These are phyloP conservation scores for Penicillium angulare DNA, from an alignment of 495 filamentous ascomycete species.

Conservation along the genomic window DNA sequence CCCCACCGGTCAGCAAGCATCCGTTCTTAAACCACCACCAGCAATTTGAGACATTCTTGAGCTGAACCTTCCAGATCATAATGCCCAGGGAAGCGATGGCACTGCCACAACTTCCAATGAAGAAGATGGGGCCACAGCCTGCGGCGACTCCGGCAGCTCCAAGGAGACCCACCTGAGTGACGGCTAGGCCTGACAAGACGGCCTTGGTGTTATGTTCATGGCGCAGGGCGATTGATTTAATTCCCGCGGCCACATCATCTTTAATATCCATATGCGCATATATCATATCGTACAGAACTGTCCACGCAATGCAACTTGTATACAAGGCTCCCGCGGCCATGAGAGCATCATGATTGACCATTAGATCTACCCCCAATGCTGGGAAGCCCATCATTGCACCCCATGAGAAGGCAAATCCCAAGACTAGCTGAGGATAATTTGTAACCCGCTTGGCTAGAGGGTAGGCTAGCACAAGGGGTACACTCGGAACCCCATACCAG, in stretches of 20 bases:
- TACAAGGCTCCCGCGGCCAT: conserved; percentile 74
- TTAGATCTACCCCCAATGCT: conserved; percentile 79
- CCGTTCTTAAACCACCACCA: conserved; percentile 97
- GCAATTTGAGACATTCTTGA: conserved; percentile 81
- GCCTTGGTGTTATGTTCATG: conserved; percentile 87
- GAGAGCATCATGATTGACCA: conserved; percentile 62
- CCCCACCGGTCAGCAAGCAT: conserved; percentile 66
- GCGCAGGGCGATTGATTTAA: conserved; percentile 90
- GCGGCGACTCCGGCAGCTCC: conserved; percentile 69
- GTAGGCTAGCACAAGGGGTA: conserved; percentile 79
- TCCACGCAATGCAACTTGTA: conserved; percentile 87
- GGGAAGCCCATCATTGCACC: conserved; percentile 97
- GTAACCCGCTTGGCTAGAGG: conserved; percentile 92
- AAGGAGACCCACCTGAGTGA: conserved; percentile 74
- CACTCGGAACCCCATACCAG: conserved; percentile 81
- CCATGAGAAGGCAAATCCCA: conserved; percentile 95
- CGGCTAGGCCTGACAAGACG: conserved; percentile 73
- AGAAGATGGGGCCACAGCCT: conserved; percentile 83
- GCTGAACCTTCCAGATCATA: conserved; percentile 86
- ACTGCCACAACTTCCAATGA: conserved; percentile 79
- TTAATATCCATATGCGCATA: conserved; percentile 99
- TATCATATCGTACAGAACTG: conserved; percentile 95
- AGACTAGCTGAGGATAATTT: conserved; percentile 88
- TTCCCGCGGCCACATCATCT: conserved; percentile 87
- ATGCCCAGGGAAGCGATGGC: conserved; percentile 69